Conservation (phyloP, 345 rosid species). For the Alliaria petiolata region DNA sequence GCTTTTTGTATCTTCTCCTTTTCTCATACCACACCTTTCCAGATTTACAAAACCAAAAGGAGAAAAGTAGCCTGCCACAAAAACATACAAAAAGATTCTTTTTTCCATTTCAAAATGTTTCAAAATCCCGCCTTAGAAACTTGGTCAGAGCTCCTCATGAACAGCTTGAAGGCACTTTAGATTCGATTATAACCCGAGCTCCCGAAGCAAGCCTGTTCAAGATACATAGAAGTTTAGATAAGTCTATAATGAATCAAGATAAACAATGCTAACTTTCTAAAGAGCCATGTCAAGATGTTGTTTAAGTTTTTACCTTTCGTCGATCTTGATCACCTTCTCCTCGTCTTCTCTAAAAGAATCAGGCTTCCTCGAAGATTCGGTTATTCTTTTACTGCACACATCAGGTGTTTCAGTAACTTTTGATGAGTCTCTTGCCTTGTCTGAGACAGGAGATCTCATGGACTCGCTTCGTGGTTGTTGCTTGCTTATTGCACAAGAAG, state of each 20-base stretch:
- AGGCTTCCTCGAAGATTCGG: slow-evolving; percentile 45
- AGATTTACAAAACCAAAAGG: slow-evolving; percentile 28
- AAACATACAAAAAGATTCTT: not conserved
- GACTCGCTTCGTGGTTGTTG: slow-evolving; percentile 50
- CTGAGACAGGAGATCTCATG: slow-evolving; percentile 67
- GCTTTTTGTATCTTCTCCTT: slow-evolving; percentile 12
- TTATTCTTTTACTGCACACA: slow-evolving; percentile 51
- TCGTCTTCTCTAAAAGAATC: slow-evolving; percentile 64
- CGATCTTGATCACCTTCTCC: slow-evolving; percentile 70
- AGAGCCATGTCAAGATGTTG: not conserved
- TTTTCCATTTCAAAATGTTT: not conserved
- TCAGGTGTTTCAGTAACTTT: not conserved
- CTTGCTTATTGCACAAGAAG: slow-evolving; percentile 46
- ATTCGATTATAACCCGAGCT: slow-evolving; percentile 92
- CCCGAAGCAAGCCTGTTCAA: slow-evolving; percentile 96
- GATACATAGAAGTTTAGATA: not conserved
- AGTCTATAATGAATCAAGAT: not conserved
- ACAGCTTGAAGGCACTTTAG: slow-evolving; percentile 48
- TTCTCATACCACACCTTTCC: slow-evolving; percentile 13
- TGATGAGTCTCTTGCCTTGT: slow-evolving; percentile 55
- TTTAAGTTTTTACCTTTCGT: slow-evolving; percentile 74
- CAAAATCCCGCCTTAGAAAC: not conserved
- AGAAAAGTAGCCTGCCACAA: slow-evolving; percentile 15
- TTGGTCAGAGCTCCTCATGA: slow-evolving; percentile 19
- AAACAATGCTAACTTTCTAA: slow-evolving; percentile 2